Evolutionary conservation across 768 basidiomycete genomes (phyloP).

Genomic region (Pholiota molesta): DNA sequence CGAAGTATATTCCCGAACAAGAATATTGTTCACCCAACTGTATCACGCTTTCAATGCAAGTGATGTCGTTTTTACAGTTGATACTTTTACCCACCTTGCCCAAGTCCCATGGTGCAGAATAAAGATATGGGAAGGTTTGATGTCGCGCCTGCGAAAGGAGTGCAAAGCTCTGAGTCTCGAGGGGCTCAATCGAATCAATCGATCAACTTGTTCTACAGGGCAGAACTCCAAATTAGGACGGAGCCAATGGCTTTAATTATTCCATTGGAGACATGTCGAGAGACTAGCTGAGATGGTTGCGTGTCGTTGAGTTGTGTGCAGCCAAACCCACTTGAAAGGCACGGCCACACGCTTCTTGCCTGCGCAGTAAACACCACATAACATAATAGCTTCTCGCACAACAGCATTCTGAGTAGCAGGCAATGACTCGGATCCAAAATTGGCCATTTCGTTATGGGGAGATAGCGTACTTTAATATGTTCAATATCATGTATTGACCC

Average conservation of each 20-base stretch:
- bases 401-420: not conserved
- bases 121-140: not conserved
- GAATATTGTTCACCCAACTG: not conserved
- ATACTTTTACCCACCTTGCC: not conserved
- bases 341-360: not conserved
- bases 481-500: not conserved
- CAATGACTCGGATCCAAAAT: not conserved
- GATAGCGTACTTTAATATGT: not conserved
- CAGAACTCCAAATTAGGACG: not conserved
- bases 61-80: not conserved
- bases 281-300: not conserved
- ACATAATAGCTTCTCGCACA: not conserved
- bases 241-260: not conserved
- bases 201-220: slow-evolving; percentile 9
- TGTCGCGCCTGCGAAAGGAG: not conserved
- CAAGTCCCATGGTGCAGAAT: not conserved
- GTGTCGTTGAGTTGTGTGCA: not conserved
- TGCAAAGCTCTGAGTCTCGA: not conserved
- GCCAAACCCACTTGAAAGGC: not conserved
- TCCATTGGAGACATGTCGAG: not conserved
- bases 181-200: slow-evolving; percentile 13
- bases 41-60: not conserved
- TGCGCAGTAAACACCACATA: not conserved
- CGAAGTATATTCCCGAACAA: slow-evolving; percentile 8
- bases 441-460: not conserved